phyloP scores from a whole-genome alignment of 192 early-diverging fungal species.

The Entomortierella lignicola region DNA sequence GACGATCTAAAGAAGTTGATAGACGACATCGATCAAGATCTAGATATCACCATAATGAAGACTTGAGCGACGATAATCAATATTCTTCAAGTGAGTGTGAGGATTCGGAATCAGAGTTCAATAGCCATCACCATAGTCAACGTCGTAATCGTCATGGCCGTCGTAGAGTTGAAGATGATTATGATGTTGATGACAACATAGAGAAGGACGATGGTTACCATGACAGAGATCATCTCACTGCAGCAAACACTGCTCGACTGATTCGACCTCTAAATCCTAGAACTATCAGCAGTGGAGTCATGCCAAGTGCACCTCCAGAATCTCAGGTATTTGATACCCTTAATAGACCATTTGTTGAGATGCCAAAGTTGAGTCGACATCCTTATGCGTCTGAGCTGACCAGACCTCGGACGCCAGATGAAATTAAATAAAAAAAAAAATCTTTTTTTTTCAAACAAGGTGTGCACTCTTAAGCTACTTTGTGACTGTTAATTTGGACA shows the following conservation, averaged over 20 bases:
- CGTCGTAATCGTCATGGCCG: too few species aligned
- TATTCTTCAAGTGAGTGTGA: neutral
- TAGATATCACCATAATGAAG: neutral
- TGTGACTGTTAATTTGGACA: too few species aligned
- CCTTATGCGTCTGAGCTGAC: slow-evolving; percentile 39
- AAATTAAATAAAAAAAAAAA: slow-evolving; percentile 18
- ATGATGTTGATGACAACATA: neutral
- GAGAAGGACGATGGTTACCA: slow-evolving; percentile 5
- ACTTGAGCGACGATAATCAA: neutral
- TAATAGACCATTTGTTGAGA: slow-evolving; percentile 13
- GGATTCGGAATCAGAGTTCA: neutral
- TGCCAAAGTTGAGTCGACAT: slow-evolving; percentile 37
- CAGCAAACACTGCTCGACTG: neutral
- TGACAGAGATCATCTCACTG: neutral
- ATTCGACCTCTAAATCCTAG: slow-evolving; percentile 21
- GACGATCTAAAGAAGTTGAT: neutral
- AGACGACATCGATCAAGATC: neutral
- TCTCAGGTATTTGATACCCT: slow-evolving; percentile 28
- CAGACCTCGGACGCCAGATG: slow-evolving; percentile 6
- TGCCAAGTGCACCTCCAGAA: slow-evolving; percentile 42
- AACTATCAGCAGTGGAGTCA: neutral
- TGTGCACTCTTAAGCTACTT: too few species aligned
- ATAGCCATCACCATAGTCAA: neutral
- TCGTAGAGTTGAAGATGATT: neutral
- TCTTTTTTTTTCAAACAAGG: too few species aligned